Percentiles rank a stretch among this genome's conserved stretches.
phyloP scores from a whole-genome alignment of 164 flowering plant species.

The Sextonia rubra region DNA sequence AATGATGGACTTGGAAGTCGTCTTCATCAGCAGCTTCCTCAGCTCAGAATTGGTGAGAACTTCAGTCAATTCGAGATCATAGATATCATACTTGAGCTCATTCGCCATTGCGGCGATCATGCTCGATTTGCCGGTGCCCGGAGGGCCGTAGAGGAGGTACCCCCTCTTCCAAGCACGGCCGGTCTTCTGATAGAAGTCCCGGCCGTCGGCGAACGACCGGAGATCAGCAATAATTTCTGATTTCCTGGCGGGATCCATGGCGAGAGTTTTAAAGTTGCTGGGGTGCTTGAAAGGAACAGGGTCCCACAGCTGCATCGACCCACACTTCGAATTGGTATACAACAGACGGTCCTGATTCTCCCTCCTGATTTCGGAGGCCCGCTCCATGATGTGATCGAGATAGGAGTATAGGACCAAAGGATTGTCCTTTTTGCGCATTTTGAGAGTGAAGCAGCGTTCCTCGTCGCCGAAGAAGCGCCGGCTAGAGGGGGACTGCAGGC shows the following conservation, averaged over 20 bases:
- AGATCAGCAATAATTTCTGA: constrained; percentile 57
- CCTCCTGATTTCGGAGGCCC: constrained; percentile 55
- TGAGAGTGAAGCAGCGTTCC: constrained; percentile 65
- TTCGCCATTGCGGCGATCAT: constrained; percentile 93
- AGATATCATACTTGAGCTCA: constrained; percentile 60
- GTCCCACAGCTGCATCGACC: constrained; percentile 81
- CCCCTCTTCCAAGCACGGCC: constrained; percentile 90
- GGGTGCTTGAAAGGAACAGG: constrained; percentile 84
- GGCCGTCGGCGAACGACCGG: constrained; percentile 48
- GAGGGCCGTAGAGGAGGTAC: constrained; percentile 71
- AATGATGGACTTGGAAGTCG: constrained; percentile 69
- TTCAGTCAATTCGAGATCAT: constrained; percentile 73
- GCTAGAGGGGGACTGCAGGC: constrained; percentile 48
- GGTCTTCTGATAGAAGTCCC: constrained; percentile 50
- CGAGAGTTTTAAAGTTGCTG: constrained; percentile 71
- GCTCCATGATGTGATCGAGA: constrained; percentile 53
- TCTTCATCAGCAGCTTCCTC: constrained; percentile 65
- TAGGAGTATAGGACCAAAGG: constrained; percentile 47
- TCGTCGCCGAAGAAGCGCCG: constrained; percentile 80
- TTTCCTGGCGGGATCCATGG: constrained; percentile 66
- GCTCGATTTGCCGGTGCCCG: constrained; percentile 83
- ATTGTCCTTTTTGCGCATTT: constrained; percentile 52
- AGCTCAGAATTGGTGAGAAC: constrained; percentile 70
- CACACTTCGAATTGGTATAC: constrained; percentile 71
- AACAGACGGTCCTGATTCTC: constrained; percentile 60